These are phyloP conservation scores for Cryptococcus amylolentus DNA, from an alignment of 1,284 basidiomycete species.

Conservation along the genomic window DNA sequence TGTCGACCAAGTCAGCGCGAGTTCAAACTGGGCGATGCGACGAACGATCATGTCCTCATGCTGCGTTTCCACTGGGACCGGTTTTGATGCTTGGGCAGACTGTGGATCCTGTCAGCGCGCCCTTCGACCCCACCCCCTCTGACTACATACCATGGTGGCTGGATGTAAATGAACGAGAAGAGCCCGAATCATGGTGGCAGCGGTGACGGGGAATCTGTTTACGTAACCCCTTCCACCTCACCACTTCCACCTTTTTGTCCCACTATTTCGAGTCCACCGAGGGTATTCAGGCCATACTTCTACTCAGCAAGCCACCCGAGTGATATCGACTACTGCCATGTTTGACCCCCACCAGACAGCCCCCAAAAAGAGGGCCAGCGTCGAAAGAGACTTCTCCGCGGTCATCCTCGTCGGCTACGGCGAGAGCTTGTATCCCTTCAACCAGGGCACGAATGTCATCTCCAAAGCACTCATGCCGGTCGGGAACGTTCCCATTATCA, in stretches of 20 bases:
- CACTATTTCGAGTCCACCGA: no score
- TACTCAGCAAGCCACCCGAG: neutral
- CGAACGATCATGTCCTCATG: slow-evolving; percentile 95
- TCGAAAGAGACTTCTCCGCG: slow-evolving; percentile 67
- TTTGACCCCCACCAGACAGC: slow-evolving; percentile 12
- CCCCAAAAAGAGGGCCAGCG: slow-evolving; percentile 21
- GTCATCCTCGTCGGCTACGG: slow-evolving; percentile 82
- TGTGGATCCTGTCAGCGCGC: neutral
- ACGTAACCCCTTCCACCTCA: no score
- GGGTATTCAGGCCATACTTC: neutral
- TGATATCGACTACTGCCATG: neutral
- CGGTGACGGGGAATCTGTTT: no score
- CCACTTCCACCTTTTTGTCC: no score
- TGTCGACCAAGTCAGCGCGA: slow-evolving; percentile 40
- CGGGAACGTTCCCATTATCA: slow-evolving; percentile 80
- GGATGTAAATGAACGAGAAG: no score
- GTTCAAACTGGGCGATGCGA: slow-evolving; percentile 1
- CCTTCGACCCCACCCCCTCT: no score
- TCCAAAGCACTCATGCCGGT: slow-evolving; percentile 79
- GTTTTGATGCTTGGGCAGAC: slow-evolving; percentile 35
- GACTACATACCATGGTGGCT: no score
- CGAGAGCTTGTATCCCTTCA: slow-evolving; percentile 54
- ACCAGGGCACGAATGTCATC: slow-evolving; percentile 41
- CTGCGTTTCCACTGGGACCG: slow-evolving; percentile 67
- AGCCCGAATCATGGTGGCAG: no score